A percentile compares a stretch with the other conserved stretches of the same genome.
These are phyloP conservation scores for Yarrowia deformans DNA, from an alignment of 805 yeast genomes.

Conservation along the genomic window DNA sequence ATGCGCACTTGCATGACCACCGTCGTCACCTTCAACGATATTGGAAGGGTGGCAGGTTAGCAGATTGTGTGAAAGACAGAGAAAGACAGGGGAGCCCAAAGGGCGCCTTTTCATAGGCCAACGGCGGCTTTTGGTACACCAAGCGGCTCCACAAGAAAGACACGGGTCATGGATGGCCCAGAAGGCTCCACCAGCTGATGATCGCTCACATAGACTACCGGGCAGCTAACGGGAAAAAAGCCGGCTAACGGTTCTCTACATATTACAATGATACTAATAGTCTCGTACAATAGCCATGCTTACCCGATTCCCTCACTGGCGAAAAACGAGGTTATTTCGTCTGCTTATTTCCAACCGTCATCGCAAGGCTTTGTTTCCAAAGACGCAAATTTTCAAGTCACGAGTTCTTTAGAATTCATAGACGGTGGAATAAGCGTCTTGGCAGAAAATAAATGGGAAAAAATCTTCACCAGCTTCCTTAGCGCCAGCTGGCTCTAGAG, in stretches of 20 bases:
- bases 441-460: conserved; percentile 8
- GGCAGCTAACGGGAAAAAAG: too few relatives aligned
- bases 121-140: neutral
- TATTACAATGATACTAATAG: too few relatives aligned
- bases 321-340: neutral
- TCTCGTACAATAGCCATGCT: too few relatives aligned
- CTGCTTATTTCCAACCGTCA: neutral
- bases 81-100: conserved; percentile 7
- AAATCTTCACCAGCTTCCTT: conserved; percentile 6
- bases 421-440: conserved; percentile 17
- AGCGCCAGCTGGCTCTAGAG: neutral
- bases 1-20: conserved; percentile 24
- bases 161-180: too few relatives aligned
- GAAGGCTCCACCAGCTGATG: neutral
- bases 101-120: conserved; percentile 14
- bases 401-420: conserved; percentile 14
- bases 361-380: neutral
- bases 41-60: conserved; percentile 10
- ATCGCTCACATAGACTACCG: neutral
- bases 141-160: neutral
- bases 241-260: too few relatives aligned
- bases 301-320: too few relatives aligned
- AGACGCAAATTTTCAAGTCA: conserved; percentile 14
- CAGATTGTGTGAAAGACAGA: too few relatives aligned
- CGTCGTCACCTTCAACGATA: conserved; percentile 30